These are phyloP conservation scores for Mycena metata DNA, from an alignment of 768 basidiomycete species.

Conservation along the genomic window DNA sequence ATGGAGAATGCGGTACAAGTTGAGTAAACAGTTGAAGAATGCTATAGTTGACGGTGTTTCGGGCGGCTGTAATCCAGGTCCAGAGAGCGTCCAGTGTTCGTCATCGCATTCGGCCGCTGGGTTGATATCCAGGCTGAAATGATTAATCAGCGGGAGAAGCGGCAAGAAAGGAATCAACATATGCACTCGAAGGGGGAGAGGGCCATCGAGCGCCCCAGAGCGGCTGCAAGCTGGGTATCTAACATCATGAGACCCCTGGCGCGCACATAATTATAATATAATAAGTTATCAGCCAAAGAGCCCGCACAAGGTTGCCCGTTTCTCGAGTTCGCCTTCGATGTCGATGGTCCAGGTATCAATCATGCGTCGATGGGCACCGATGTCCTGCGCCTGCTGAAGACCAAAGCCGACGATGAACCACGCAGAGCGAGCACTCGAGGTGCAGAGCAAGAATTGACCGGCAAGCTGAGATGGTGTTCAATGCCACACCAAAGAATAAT, in stretches of 20 bases:
- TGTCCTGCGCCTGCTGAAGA: constrained; percentile 7
- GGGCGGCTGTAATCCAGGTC: not conserved
- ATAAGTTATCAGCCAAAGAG: not conserved
- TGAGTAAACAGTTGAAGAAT: constrained; percentile 15
- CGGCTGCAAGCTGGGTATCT: not conserved
- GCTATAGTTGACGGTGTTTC: not conserved
- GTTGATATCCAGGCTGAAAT: constrained; percentile 2
- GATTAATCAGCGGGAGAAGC: not conserved
- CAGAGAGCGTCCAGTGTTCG: not conserved
- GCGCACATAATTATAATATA: not conserved
- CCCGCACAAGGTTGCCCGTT: constrained; percentile 10
- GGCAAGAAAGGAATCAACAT: not conserved
- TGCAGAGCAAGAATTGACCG: not conserved
- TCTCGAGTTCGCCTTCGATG: constrained; percentile 9
- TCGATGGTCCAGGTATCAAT: not conserved
- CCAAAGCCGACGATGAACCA: constrained; percentile 16
- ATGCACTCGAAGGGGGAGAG: constrained; percentile 12
- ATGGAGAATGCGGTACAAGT: not conserved
- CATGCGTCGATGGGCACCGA: constrained; percentile 6
- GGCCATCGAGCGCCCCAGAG: not conserved
- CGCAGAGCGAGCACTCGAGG: not conserved
- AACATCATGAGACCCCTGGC: not conserved
- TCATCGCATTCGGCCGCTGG: constrained; percentile 12
- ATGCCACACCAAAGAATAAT: not conserved
- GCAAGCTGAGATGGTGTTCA: constrained; percentile 3